A percentile compares a stretch with the other conserved stretches of the same genome.
Evolutionary conservation across 345 rosid species (phyloP).

Genomic region (Bretschneidera sinensis): DNA sequence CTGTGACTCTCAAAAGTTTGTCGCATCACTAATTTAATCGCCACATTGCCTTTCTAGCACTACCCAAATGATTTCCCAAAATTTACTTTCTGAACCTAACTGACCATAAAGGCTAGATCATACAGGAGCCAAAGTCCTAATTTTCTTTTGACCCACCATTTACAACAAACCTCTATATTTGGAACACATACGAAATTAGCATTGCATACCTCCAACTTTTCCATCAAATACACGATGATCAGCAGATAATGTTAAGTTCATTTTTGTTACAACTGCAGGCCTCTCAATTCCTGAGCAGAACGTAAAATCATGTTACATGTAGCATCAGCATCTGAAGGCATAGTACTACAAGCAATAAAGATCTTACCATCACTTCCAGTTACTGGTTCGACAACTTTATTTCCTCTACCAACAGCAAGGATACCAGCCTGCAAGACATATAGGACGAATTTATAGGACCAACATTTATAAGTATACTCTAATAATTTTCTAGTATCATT

Average conservation of each 20-base stretch:
- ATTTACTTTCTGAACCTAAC: too few species aligned
- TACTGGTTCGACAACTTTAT: constrained; percentile 71
- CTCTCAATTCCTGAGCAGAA: constrained; percentile 57
- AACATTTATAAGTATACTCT: background rate
- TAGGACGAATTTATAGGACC: background rate
- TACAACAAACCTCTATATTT: too few species aligned
- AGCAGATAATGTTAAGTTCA: constrained; percentile 82
- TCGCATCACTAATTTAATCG: too few species aligned
- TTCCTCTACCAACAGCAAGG: constrained; percentile 95
- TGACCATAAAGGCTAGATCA: too few species aligned
- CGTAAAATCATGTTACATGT: constrained; percentile 8
- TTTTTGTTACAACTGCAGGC: constrained; percentile 68
- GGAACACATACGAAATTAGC: too few species aligned
- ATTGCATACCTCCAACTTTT: constrained; percentile 86
- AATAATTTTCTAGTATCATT: background rate
- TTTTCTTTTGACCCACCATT: too few species aligned
- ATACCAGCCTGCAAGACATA: constrained; percentile 66
- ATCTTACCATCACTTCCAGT: constrained; percentile 67
- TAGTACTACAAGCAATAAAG: background rate
- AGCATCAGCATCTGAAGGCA: constrained; percentile 4
- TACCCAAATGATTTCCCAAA: too few species aligned
- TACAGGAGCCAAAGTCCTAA: too few species aligned
- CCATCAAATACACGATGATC: constrained; percentile 96
- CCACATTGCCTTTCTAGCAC: too few species aligned
- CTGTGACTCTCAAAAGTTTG: too few species aligned